These are phyloP conservation scores for Microcyclospora pomicola DNA, from an alignment of 2,329 filamentous ascomycete species.

Conservation along the genomic window DNA sequence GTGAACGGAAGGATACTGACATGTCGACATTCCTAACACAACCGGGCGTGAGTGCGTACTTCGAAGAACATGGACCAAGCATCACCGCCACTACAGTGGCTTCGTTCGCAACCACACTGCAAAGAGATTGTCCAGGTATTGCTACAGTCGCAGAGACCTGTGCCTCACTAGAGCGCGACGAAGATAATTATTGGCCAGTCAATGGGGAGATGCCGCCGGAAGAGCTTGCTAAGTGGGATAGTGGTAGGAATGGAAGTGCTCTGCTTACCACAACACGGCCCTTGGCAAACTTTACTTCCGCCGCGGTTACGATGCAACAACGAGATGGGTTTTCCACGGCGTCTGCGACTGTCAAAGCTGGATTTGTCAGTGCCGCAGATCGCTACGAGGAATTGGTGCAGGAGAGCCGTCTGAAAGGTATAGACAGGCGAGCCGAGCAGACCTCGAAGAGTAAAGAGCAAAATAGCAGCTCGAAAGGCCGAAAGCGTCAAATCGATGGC, in stretches of 20 bases:
- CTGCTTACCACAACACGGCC: constrained; percentile 8
- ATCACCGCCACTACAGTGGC: constrained; percentile 50
- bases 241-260: constrained; percentile 6
- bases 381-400: constrained; percentile 27
- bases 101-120: constrained; percentile 57
- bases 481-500: constrained; percentile 28
- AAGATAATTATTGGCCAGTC: constrained; percentile 56
- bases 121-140: constrained; percentile 45
- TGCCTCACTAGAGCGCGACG: constrained; percentile 37
- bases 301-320: constrained; percentile 13
- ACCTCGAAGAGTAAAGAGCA: constrained; percentile 3
- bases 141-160: constrained; percentile 39
- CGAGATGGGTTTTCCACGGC: constrained; percentile 16
- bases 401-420: constrained; percentile 18
- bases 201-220: constrained; percentile 40
- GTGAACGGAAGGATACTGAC: constrained; percentile 46
- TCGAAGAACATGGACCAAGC: constrained; percentile 53
- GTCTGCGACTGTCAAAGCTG: constrained; percentile 14
- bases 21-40: constrained; percentile 60
- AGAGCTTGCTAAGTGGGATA: constrained; percentile 26
- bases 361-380: constrained; percentile 25
- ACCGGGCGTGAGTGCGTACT: constrained; percentile 36
- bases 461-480: constrained; percentile 17
- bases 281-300: constrained; percentile 3
- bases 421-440: constrained; percentile 13